A percentile compares a stretch with the other conserved stretches of the same genome.
Conservation (phyloP, 169 alveolate species). For the Plasmodium gallinaceum region DNA sequence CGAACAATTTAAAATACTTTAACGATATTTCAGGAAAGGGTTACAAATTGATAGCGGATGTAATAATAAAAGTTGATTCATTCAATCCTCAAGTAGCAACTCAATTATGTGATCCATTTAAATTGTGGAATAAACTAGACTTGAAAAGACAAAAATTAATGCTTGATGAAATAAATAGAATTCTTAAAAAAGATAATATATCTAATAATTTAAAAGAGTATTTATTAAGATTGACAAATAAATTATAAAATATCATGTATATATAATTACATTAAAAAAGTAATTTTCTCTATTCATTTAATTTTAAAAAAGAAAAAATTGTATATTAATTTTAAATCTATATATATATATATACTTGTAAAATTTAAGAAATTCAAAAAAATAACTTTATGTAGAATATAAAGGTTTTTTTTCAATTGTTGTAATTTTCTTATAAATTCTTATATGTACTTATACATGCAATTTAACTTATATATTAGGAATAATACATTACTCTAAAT, state of each 20-base stretch:
- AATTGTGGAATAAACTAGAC: conserved; percentile 83
- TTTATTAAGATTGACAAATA: conserved; percentile 76
- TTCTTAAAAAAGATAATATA: conserved; percentile 77
- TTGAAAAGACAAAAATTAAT: conserved; percentile 78
- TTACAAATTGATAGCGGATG: conserved; percentile 87
- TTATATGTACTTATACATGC: no score
- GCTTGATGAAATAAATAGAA: conserved; percentile 79
- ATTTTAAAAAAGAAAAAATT: no score
- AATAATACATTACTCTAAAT: no score
- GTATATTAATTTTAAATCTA: no score
- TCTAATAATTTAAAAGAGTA: conserved; percentile 84
- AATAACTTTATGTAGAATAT: no score
- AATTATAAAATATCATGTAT: conserved; percentile 6
- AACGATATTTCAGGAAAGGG: conserved; percentile 86
- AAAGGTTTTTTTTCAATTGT: no score
- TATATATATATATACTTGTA: no score
- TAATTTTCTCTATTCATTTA: no score
- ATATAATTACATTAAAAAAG: no score
- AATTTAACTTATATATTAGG: no score
- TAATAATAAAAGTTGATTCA: conserved; percentile 83
- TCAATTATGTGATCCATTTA: conserved; percentile 79
- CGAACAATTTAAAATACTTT: conserved; percentile 86
- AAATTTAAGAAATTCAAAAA: no score
- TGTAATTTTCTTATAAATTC: no score
- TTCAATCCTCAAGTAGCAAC: conserved; percentile 88